Evolutionary conservation across 495 filamentous ascomycete species (phyloP), one percentile per base, ranked within the genome.

Genomic region (Podospora australis): DNA sequence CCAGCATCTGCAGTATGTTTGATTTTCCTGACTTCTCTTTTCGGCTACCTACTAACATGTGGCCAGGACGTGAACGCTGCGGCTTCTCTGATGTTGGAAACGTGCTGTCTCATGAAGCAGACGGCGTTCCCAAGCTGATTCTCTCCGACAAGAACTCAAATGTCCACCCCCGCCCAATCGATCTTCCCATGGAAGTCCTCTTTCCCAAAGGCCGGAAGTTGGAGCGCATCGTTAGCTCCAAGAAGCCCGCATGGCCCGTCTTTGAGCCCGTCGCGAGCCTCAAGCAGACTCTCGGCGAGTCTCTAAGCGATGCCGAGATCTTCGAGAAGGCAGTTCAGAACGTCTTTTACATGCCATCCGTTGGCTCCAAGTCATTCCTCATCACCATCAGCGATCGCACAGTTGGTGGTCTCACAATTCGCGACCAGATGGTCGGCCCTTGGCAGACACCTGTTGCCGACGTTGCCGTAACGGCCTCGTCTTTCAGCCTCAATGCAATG

Each of bases 371-470:
- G 69, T 89, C 84, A 6, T 98, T 97, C 74, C 75, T 98, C 10
- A 96, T 98, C 57, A 96, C 92, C 2, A 98, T 97, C 58, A 89
- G 84, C 29, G 92, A 97, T 58, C 80, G 94, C 28, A 87, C 84
- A 34, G 92, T 96, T 34, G 89, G 89, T 48, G 92, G 92, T 39
- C 78, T 96, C 26, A 88, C 86, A 20, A 81, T 84, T 16, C 78
- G 88, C 52, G 92, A 96, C 64, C 92, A 97, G 62, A 91, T 97
- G 84, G 90, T 96, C 53, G 92, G 92, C 7, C 86, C 84, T 24
- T 97, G 90, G 89, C 92, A 98, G 62, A 84, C 83, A n/a, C 92
- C 92, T 11, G 89, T 98, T 8, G 80, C 92, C 4, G 90, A 98
- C 60, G 88, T 92, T 34, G 88, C 88, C 3, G 90, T 98, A 16